Base-by-base conservation (phyloP, 2,329 filamentous ascomycete species). In the Periconia sp. region DNA sequence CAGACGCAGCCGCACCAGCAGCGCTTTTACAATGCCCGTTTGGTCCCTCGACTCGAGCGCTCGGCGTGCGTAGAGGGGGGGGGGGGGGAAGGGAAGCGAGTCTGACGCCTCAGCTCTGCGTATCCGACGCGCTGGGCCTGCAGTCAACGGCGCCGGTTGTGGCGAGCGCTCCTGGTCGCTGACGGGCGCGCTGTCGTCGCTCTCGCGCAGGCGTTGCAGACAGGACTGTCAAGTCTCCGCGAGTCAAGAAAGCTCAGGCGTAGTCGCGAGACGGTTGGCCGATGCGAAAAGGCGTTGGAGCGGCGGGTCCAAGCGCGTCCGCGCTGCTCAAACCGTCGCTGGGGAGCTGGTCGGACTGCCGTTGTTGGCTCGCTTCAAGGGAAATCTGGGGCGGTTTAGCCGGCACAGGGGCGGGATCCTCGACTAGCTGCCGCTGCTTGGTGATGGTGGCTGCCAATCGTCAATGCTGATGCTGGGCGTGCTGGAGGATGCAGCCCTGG, bases 331-430 rank as follows among this genome's bases (percentile, higher is more conserved):
- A 49, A 56, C 42, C 37, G 50, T 48, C 43, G 56, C 39, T 45
- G 32, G 50, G 47, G 48, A 44, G 53, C 57, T 26, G 46, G 57
- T 62, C 47, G 61, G n/a, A 61, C 42, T 49, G 56, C 55, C 56
- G 64, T 59, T 65, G 66, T 61, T 67, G 65, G 63, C 43, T 68
- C 64, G 66, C 61, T 66, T 67, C 52, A 62, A 57, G 52, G 56
- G 56, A 52, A 58, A 63, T 65, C 59, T 63, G 62, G 50, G 56
- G 54, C 42, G 61, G 54, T 67, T 66, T 68, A 67, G 61, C 64
- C 61, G 63, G 64, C 56, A 60, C 57, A 61, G 57, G 64, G 61
- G 56, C 53, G 46, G 46, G 58, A 61, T 63, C 60, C 61, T 66
- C 58, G 54, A 67, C 56, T 66, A 68, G 63, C 59, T 68, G 59